Percentiles rank a stretch among this genome's conserved stretches.
These are phyloP conservation scores for Hanseniaspora sp. DNA, from an alignment of 1,139 yeast genomes.

Conservation along the genomic window DNA sequence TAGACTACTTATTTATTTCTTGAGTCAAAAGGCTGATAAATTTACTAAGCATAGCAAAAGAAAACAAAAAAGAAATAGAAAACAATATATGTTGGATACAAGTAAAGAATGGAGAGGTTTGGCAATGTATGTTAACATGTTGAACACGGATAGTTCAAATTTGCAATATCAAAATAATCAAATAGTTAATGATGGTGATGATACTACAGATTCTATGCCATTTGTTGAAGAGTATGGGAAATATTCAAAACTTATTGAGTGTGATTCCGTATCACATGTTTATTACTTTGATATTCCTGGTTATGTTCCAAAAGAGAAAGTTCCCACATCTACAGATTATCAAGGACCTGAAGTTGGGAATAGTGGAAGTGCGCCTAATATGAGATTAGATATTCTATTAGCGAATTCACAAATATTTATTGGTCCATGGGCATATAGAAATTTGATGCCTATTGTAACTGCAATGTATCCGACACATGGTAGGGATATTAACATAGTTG, in stretches of 20 bases:
- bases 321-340: slow-evolving; percentile 24
- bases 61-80: neutral
- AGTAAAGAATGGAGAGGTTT: slow-evolving; percentile 35
- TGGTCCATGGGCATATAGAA: slow-evolving; percentile 95
- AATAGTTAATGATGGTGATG: slow-evolving; percentile 22
- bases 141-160: neutral
- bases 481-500: slow-evolving; percentile 44
- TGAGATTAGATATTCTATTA: slow-evolving; percentile 52
- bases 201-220: neutral
- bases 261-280: slow-evolving; percentile 42
- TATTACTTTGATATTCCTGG: slow-evolving; percentile 71
- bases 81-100: slow-evolving; percentile 1
- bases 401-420: slow-evolving; percentile 61
- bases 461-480: slow-evolving; percentile 60
- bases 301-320: slow-evolving; percentile 35
- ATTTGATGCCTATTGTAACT: slow-evolving; percentile 53
- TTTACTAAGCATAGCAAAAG: neutral
- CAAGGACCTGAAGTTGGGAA: slow-evolving; percentile 46
- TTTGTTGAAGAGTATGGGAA: slow-evolving; percentile 59
- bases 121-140: slow-evolving; percentile 28
- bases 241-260: slow-evolving; percentile 60
- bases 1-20: neutral
- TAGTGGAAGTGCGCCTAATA: slow-evolving; percentile 49
- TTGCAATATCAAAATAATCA: neutral
- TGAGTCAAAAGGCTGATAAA: neutral